Conservation (phyloP, 2,329 filamentous ascomycete species). For the Plectosphaerella plurivora region DNA sequence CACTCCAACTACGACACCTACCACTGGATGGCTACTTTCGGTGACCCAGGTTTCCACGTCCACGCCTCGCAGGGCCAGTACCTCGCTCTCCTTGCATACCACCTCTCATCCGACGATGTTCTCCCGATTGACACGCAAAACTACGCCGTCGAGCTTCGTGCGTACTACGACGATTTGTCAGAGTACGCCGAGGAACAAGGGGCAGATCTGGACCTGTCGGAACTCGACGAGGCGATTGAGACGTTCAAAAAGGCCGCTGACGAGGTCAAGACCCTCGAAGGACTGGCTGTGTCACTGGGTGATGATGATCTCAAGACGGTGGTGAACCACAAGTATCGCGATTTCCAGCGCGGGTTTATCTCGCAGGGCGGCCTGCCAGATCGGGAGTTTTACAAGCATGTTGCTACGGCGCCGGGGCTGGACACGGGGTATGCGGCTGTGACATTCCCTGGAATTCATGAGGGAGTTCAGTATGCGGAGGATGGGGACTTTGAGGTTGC, state of each 20-base stretch:
- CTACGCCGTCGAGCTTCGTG: slow-evolving; percentile 32
- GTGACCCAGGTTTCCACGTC: slow-evolving; percentile 61
- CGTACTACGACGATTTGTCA: slow-evolving; percentile 31
- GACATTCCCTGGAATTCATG: slow-evolving; percentile 56
- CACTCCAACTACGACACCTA: slow-evolving; percentile 75
- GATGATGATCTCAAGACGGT: slow-evolving; percentile 25
- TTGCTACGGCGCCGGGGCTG: slow-evolving; percentile 41
- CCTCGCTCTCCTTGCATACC: slow-evolving; percentile 31
- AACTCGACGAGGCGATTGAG: slow-evolving; percentile 32
- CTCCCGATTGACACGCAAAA: slow-evolving; percentile 35
- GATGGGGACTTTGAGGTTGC: slow-evolving; percentile 29
- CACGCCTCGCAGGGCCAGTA: slow-evolving; percentile 53
- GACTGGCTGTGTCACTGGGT: slow-evolving; percentile 19
- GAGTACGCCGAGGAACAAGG: slow-evolving; percentile 24
- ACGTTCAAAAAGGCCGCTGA: slow-evolving; percentile 26
- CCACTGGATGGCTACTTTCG: slow-evolving; percentile 76
- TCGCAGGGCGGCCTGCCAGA: slow-evolving; percentile 41
- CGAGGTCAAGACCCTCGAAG: slow-evolving; percentile 25
- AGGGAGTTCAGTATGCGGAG: slow-evolving; percentile 54
- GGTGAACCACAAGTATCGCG: slow-evolving; percentile 41
- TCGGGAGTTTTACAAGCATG: slow-evolving; percentile 40
- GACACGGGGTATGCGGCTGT: slow-evolving; percentile 40
- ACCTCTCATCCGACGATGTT: slow-evolving; percentile 29
- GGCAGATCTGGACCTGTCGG: slow-evolving; percentile 28
- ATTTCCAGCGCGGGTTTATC: slow-evolving; percentile 44